A percentile compares a stretch with the other conserved stretches of the same genome.
Conservation (phyloP, 1,139 yeast genomes). For the Taphrina betulina region DNA sequence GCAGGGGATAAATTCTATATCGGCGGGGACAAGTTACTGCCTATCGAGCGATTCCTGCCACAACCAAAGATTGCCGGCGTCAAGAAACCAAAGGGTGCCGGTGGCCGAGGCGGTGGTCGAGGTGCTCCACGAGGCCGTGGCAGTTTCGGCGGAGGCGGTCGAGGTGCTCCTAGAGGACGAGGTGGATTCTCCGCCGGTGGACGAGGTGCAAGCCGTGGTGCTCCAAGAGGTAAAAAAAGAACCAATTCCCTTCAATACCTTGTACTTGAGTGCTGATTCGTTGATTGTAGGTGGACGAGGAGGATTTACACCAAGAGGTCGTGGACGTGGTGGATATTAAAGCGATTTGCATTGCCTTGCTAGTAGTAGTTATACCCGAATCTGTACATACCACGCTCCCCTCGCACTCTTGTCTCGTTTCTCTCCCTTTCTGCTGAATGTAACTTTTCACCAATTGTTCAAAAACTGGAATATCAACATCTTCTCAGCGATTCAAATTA, state of each 20-base stretch:
- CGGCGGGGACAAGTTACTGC: constrained; percentile 91
- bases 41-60: constrained; percentile 71
- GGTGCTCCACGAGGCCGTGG: constrained; percentile 48
- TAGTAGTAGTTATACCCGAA: background rate
- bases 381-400: constrained; percentile 8
- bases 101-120: constrained; percentile 53
- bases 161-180: constrained; percentile 46
- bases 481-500: no score
- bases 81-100: constrained; percentile 52
- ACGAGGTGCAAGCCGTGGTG: constrained; percentile 42
- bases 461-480: no score
- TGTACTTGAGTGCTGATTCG: background rate
- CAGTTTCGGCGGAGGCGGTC: constrained; percentile 45
- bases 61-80: constrained; percentile 54
- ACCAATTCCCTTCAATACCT: background rate
- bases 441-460: no score
- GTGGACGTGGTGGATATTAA: constrained; percentile 35
- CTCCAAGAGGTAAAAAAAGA: constrained; percentile 25
- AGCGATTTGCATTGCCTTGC: constrained; percentile 1
- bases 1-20: constrained; percentile 94
- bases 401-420: no score
- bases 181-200: constrained; percentile 47
- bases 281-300: constrained; percentile 36
- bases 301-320: constrained; percentile 33
- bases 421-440: background rate